Evolutionary conservation across 1,284 basidiomycete species (phyloP).

Genomic region (Rhodotorula mucilaginosa): DNA sequence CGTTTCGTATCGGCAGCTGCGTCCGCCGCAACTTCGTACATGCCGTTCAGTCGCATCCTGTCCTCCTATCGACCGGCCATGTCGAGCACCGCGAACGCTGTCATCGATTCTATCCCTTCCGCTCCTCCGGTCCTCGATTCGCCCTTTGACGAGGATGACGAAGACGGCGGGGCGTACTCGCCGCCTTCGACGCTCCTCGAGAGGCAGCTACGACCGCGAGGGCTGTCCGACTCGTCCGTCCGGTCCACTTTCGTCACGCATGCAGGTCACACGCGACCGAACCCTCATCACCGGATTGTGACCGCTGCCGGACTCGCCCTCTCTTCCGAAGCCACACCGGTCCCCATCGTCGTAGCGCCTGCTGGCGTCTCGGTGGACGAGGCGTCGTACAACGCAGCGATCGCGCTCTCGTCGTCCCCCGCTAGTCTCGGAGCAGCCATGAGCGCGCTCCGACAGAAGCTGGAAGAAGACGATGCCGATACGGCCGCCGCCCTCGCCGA

Average conservation of each 20-base stretch:
- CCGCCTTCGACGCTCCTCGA: constrained; percentile 55
- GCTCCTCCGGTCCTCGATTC: constrained; percentile 40
- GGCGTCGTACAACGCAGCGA: not conserved
- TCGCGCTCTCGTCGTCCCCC: not conserved
- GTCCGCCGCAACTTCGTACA: constrained; percentile 15
- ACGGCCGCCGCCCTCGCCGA: not conserved
- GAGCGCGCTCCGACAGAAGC: constrained; percentile 9
- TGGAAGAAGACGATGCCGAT: not conserved
- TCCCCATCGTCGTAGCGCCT: not conserved
- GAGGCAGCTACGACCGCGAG: constrained; percentile 69
- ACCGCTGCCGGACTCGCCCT: constrained; percentile 32
- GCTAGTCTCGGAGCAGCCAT: constrained; percentile 8
- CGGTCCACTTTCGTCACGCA: constrained; percentile 68
- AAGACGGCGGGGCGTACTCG: constrained; percentile 5
- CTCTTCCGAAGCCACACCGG: constrained; percentile 22
- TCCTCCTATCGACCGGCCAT: constrained; percentile 46
- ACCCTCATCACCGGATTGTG: constrained; percentile 38
- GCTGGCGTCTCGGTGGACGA: not conserved
- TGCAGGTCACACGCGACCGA: constrained; percentile 23
- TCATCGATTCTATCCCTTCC: constrained; percentile 61
- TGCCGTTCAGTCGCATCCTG: constrained; percentile 36
- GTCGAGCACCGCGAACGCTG: constrained; percentile 70
- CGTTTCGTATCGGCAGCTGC: constrained; percentile 19
- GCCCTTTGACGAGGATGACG: not conserved
- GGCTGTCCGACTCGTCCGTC: constrained; percentile 85